A percentile compares a stretch with the other conserved stretches of the same genome.
These are phyloP conservation scores for Xylaria grammica DNA, from an alignment of 495 filamentous ascomycete species.

Conservation along the genomic window DNA sequence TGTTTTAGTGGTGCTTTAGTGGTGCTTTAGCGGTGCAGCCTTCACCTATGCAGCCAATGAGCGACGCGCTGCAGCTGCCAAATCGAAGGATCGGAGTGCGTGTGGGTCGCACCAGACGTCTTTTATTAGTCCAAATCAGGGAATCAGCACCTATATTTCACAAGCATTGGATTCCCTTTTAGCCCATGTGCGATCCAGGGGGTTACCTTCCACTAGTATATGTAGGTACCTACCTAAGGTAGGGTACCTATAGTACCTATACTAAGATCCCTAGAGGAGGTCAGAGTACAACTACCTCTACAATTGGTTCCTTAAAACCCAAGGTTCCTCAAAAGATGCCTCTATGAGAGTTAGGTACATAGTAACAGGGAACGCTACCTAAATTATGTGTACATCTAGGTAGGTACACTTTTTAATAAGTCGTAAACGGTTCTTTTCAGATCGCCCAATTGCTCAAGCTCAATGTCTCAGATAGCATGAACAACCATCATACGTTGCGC, in stretches of 20 bases:
- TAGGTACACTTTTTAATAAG: no score
- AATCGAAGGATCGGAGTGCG: not conserved
- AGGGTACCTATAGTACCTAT: no score
- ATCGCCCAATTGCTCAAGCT: no score
- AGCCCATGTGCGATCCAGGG: conserved; percentile 19
- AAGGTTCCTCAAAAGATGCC: no score
- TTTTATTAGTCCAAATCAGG: conserved; percentile 11
- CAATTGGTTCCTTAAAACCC: no score
- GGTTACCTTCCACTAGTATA: not conserved
- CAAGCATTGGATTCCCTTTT: not conserved
- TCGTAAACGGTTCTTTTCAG: no score
- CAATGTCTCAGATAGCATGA: not conserved
- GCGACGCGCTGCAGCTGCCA: not conserved
- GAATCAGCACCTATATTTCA: not conserved
- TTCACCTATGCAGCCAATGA: conserved; percentile 13
- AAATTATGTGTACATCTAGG: no score
- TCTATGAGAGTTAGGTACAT: no score
- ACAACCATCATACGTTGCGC: conserved; percentile 17
- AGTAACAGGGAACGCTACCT: no score
- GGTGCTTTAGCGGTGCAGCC: not conserved
- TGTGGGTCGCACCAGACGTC: not conserved
- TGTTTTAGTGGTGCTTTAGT: not conserved
- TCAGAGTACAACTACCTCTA: no score
- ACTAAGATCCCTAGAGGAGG: no score
- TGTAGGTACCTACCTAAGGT: not conserved